These are phyloP conservation scores for Fusarium sp. DNA, from an alignment of 2,329 filamentous ascomycete species.

Conservation along the genomic window DNA sequence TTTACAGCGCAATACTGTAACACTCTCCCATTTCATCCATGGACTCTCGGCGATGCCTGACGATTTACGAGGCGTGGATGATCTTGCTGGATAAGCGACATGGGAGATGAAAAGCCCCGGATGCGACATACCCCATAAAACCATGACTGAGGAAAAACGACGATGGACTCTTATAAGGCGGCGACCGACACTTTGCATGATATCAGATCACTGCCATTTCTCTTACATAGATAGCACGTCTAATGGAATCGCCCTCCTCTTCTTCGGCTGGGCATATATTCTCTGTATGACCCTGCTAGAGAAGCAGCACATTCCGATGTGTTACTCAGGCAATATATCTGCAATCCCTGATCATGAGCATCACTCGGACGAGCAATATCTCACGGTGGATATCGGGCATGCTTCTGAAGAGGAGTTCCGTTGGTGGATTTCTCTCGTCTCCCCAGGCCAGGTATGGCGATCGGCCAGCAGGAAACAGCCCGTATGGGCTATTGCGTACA, in stretches of 20 bases:
- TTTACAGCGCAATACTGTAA: too few species aligned
- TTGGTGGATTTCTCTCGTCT: constrained; percentile 5
- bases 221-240: too few species aligned
- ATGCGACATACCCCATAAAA: too few species aligned
- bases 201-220: too few species aligned
- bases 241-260: constrained; percentile 10
- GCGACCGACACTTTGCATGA: too few species aligned
- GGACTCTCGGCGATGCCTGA: too few species aligned
- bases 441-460: constrained; percentile 1
- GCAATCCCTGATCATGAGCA: not conserved
- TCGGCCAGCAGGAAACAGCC: not conserved
- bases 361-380: constrained; percentile 7
- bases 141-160: too few species aligned
- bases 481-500: constrained; percentile 7
- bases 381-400: constrained; percentile 1
- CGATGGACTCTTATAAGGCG: too few species aligned
- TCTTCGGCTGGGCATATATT: constrained; percentile 15
- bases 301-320: constrained; percentile 5
- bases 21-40: too few species aligned
- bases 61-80: too few species aligned
- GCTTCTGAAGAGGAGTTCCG: not conserved
- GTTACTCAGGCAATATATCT: not conserved
- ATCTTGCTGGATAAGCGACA: too few species aligned
- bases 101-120: too few species aligned
- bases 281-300: constrained; percentile 8